Conservation (phyloP, 345 rosid genomes). For the Acer saccharum region DNA sequence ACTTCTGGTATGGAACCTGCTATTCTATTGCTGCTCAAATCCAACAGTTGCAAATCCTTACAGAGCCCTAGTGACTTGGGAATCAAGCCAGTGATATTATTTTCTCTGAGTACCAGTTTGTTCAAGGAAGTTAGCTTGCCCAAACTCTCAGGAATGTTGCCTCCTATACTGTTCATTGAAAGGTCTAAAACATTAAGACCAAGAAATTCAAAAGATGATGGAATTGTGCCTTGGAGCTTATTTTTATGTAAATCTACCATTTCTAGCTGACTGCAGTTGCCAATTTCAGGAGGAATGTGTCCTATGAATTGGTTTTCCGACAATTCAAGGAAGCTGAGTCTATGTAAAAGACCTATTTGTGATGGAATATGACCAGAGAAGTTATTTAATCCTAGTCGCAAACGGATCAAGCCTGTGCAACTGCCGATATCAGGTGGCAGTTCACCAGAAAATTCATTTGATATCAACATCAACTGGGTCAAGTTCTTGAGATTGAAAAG, state of each 20-base stretch:
- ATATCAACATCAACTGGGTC: slow-evolving; percentile 56
- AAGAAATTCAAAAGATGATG: slow-evolving; percentile 51
- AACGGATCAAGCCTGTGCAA: slow-evolving; percentile 55
- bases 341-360: slow-evolving; percentile 45
- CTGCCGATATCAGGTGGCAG: slow-evolving; percentile 58
- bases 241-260: slow-evolving; percentile 61
- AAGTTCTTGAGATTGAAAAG: slow-evolving; percentile 61
- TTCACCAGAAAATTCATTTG: slow-evolving; percentile 58
- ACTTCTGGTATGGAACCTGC: slow-evolving; percentile 55
- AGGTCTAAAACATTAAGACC: slow-evolving; percentile 60
- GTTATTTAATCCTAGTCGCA: slow-evolving; percentile 59
- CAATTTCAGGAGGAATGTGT: slow-evolving; percentile 52
- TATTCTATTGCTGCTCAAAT: slow-evolving; percentile 57
- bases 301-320: slow-evolving; percentile 57
- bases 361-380: slow-evolving; percentile 54
- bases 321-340: slow-evolving; percentile 65
- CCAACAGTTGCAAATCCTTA: slow-evolving; percentile 60
- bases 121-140: slow-evolving; percentile 61
- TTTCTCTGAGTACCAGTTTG: slow-evolving; percentile 54
- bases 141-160: slow-evolving; percentile 48
- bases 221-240: slow-evolving; percentile 49
- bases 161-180: slow-evolving; percentile 48
- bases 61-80: slow-evolving; percentile 61
- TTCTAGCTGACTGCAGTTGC: slow-evolving; percentile 58
- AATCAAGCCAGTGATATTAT: slow-evolving; percentile 52